Conservation (phyloP, 2,329 filamentous ascomycete species). For the Penicillium sp. region DNA sequence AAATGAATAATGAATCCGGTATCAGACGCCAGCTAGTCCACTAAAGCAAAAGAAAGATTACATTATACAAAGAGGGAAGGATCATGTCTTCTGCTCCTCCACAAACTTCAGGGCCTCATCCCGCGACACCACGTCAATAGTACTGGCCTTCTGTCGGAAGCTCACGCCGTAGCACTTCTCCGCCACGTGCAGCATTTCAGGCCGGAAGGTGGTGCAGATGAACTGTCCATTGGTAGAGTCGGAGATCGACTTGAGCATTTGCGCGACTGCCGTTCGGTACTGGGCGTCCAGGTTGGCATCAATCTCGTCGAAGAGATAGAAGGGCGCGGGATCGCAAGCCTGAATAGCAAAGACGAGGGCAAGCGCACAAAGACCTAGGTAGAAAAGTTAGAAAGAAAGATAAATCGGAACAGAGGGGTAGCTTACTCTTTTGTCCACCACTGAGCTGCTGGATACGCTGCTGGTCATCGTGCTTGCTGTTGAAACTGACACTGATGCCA, state of each 20-base stretch:
- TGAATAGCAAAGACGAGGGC: constrained; percentile 99
- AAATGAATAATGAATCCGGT: constrained; percentile 14
- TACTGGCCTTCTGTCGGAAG: constrained; percentile 88
- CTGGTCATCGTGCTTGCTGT: constrained; percentile 97
- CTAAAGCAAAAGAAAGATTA: constrained; percentile 9
- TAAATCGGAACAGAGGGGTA: constrained; percentile 13
- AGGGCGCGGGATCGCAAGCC: constrained; percentile 92
- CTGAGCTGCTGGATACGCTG: constrained; percentile 96
- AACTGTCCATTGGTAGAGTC: constrained; percentile 68
- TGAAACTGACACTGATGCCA: constrained; percentile 96
- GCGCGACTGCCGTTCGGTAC: constrained; percentile 92
- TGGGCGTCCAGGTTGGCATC: constrained; percentile 98
- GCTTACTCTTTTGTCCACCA: constrained; percentile 92
- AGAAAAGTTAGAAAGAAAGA: constrained; percentile 13
- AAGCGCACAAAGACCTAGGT: constrained; percentile 82
- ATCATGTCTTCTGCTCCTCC: constrained; percentile 69
- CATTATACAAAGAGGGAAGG: constrained; percentile 12
- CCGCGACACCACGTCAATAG: constrained; percentile 83
- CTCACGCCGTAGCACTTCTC: constrained; percentile 98
- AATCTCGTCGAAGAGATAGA: constrained; percentile 99
- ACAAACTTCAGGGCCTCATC: constrained; percentile 93
- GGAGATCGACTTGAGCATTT: constrained; percentile 79
- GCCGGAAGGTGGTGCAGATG: constrained; percentile 97
- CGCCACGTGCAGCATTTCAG: constrained; percentile 91
- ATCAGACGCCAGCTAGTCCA: constrained; percentile 21